phyloP scores from a whole-genome alignment of 1,284 basidiomycete genomes.

The Heterobasidion parviporum region DNA sequence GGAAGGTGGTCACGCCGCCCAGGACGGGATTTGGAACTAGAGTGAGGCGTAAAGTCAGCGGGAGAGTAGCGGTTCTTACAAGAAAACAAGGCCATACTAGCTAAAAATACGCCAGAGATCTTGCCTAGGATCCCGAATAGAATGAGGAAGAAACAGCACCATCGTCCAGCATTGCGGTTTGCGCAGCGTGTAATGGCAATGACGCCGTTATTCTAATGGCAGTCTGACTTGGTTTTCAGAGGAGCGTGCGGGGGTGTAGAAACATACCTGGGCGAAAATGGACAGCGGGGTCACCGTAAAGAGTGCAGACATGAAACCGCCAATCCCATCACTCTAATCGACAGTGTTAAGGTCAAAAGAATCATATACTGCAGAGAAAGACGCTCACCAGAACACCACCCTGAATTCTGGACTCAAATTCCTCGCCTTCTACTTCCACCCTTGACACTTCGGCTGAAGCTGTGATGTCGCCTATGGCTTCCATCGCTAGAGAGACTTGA shows the following conservation, averaged over 20 bases:
- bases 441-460: slow-evolving; percentile 78
- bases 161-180: slow-evolving; percentile 60
- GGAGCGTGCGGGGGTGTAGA: neutral
- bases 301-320: slow-evolving; percentile 67
- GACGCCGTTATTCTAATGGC: slow-evolving; percentile 59
- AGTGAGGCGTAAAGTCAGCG: slow-evolving; percentile 4
- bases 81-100: slow-evolving; percentile 32
- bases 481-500: slow-evolving; percentile 67
- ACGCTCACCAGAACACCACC: slow-evolving; percentile 70
- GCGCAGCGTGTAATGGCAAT: slow-evolving; percentile 71
- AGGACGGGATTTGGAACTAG: slow-evolving; percentile 72
- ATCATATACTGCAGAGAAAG: neutral
- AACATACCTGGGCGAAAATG: slow-evolving; percentile 62
- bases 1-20: slow-evolving; percentile 76
- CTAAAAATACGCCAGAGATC: slow-evolving; percentile 68
- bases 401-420: slow-evolving; percentile 76
- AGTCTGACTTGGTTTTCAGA: neutral
- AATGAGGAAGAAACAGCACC: slow-evolving; percentile 63
- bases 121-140: slow-evolving; percentile 68
- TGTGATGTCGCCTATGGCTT: slow-evolving; percentile 83
- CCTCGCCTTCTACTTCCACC: slow-evolving; percentile 55
- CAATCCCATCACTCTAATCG: slow-evolving; percentile 59
- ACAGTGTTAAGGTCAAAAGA: neutral
- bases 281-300: slow-evolving; percentile 79
- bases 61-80: neutral